These are phyloP conservation scores for Rhizomucor pusillus DNA, from an alignment of 371 early-diverging fungal species.

Conservation along the genomic window DNA sequence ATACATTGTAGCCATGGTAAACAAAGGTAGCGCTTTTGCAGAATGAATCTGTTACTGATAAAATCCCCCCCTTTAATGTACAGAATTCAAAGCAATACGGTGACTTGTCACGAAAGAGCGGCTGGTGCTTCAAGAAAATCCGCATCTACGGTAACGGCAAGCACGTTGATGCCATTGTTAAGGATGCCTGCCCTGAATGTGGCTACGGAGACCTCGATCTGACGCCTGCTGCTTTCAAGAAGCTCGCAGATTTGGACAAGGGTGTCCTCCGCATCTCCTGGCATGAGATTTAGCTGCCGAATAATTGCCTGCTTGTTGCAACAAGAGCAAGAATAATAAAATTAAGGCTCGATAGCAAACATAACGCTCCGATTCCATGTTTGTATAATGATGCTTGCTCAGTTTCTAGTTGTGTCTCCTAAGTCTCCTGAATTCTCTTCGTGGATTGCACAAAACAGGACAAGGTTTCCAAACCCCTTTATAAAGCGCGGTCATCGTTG, in stretches of 20 bases:
- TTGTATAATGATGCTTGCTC: too few species aligned
- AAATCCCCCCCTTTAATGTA: neutral
- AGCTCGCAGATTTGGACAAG: constrained; percentile 13
- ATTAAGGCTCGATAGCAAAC: too few species aligned
- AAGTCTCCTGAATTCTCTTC: too few species aligned
- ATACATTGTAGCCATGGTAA: constrained; percentile 27
- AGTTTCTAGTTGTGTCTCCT: too few species aligned
- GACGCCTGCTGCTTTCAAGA: constrained; percentile 20
- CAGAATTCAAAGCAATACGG: constrained; percentile 26
- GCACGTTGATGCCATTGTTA: constrained; percentile 19
- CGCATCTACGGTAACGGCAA: constrained; percentile 17
- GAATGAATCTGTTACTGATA: neutral
- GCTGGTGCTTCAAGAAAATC: constrained; percentile 30
- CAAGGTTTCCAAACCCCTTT: too few species aligned
- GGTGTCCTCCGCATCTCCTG: constrained; percentile 27
- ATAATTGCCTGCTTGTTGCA: neutral
- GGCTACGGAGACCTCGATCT: constrained; percentile 22
- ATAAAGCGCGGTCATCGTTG: too few species aligned
- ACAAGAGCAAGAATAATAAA: too few species aligned
- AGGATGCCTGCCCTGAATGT: constrained; percentile 36
- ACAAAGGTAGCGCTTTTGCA: neutral
- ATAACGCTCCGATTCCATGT: too few species aligned
- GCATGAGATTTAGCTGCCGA: constrained; percentile 11
- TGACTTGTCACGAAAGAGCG: constrained; percentile 14
- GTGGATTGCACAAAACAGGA: too few species aligned